A percentile compares a stretch with the other conserved stretches of the same genome.
These are phyloP conservation scores for Clarireedia homoeocarpa DNA, from an alignment of 2,329 filamentous ascomycete species.

Conservation along the genomic window DNA sequence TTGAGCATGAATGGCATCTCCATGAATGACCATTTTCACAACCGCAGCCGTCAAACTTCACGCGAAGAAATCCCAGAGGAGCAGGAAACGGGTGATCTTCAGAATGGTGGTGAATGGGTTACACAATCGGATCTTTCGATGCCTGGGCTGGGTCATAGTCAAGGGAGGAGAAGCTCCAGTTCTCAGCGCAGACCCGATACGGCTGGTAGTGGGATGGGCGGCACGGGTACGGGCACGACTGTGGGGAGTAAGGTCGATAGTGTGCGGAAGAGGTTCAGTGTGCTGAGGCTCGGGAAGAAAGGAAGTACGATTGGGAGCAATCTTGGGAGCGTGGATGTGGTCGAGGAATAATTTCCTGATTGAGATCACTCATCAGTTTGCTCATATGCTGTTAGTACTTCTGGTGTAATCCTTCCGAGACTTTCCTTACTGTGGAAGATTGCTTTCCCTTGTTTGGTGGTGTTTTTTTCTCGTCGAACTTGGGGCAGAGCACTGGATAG, in stretches of 20 bases:
- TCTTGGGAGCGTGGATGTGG: constrained; percentile 23
- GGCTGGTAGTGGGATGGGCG: not conserved
- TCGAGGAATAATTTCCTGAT: constrained; percentile 1
- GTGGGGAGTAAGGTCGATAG: constrained; percentile 24
- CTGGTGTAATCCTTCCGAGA: too few species aligned
- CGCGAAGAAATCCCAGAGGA: not conserved
- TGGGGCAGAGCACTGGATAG: not conserved
- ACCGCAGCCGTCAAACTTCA: not conserved
- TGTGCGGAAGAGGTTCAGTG: constrained; percentile 27
- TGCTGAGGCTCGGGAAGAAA: constrained; percentile 30
- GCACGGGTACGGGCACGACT: constrained; percentile 1
- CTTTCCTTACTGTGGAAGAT: too few species aligned
- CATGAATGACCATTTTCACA: not conserved
- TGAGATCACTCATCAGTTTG: not conserved
- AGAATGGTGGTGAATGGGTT: constrained; percentile 16
- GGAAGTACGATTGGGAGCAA: constrained; percentile 28
- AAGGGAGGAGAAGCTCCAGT: constrained; percentile 17
- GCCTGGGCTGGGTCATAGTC: not conserved
- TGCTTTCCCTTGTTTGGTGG: too few species aligned
- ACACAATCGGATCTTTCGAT: constrained; percentile 32
- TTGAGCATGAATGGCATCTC: constrained; percentile 8
- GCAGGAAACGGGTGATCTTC: constrained; percentile 3
- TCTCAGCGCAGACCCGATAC: constrained; percentile 9
- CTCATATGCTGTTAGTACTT: not conserved
- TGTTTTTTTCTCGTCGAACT: too few species aligned